Base-by-base conservation (phyloP, 352 stramenopile genomes). In the Phytophthora hibernalis region DNA sequence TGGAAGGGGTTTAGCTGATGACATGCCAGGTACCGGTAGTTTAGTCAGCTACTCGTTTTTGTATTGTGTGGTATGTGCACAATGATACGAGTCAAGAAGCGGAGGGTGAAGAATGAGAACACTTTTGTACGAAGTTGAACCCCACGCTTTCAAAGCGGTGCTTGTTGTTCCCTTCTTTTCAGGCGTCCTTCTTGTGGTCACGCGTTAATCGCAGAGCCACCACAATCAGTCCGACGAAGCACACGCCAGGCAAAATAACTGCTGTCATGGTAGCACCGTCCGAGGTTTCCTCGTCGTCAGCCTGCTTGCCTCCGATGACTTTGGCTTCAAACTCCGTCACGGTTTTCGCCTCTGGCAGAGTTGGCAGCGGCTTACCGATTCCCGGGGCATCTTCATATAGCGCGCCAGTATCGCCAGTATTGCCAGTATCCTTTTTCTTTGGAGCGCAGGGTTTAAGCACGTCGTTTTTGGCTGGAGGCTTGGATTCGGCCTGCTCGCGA, bases 151-250 rank as follows among this genome's bases (percentile, higher is more conserved):
- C 26, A 24, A 61, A 55, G 47, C 13, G 21, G 10, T 40, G 35
- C 24, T 64, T 65, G 26, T 7, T 53, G 33, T 51, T 33, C 18
- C 28, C 30, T 16, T 15, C 16, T 16, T 45, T 51, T 74, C 72
- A 93, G 28, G 82, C 84, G 47, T 89, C 66, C 58, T 93, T 93
- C 76, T 91, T 93, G 72, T 93, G 84, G 53, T 90, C 74, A 15
- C 80, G 79, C 10, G 82, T 83, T 61, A 90, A 78, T 44, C 79
- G 74, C 24, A 84, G 68, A 20, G 80, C 84, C n/a, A 87, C 30
- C 3, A 87, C 51, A 24, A 74, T 72, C 11, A 93, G 57, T 33
- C 76, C 71, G 3, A 84, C 70, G 31, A 93, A 80, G 61, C 80
- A 82, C 9, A 78, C 49, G 1, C 82, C 69, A 4, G 84, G 80